phyloP scores from a whole-genome alignment of 2,329 filamentous ascomycete genomes.

The Aspergillus viridinutans region DNA sequence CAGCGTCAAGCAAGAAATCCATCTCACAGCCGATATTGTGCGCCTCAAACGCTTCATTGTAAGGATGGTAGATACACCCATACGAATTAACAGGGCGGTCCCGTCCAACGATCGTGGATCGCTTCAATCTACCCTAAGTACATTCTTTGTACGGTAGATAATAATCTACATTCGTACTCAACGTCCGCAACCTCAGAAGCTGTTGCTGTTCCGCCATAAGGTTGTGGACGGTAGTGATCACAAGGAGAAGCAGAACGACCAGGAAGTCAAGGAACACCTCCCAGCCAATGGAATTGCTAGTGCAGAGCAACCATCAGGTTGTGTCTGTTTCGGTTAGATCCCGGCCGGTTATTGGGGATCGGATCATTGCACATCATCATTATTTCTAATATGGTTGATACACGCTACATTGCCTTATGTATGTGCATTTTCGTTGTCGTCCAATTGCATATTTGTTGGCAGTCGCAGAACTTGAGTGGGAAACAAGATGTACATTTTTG shows the following conservation, averaged over 20 bases:
- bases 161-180: constrained; percentile 1
- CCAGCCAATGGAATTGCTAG: constrained; percentile 7
- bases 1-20: neutral
- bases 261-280: neutral
- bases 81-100: neutral
- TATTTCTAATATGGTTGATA: neutral
- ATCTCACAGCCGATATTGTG: neutral
- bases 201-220: neutral
- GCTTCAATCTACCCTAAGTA: neutral
- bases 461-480: neutral
- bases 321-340: constrained; percentile 15
- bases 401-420: neutral
- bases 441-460: neutral
- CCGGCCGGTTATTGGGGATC: constrained; percentile 9
- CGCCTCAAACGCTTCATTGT: neutral
- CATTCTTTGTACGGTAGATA: neutral
- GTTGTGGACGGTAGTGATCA: neutral
- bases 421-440: neutral
- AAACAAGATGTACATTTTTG: neutral
- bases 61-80: neutral
- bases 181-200: neutral
- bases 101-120: neutral
- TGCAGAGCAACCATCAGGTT: constrained; percentile 8
- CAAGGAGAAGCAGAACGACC: neutral
- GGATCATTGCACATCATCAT: constrained; percentile 6